Evolutionary conservation across 768 basidiomycete genomes (phyloP), one percentile per base, ranked within the genome.

Genomic region (Candolleomyces eurysporus): DNA sequence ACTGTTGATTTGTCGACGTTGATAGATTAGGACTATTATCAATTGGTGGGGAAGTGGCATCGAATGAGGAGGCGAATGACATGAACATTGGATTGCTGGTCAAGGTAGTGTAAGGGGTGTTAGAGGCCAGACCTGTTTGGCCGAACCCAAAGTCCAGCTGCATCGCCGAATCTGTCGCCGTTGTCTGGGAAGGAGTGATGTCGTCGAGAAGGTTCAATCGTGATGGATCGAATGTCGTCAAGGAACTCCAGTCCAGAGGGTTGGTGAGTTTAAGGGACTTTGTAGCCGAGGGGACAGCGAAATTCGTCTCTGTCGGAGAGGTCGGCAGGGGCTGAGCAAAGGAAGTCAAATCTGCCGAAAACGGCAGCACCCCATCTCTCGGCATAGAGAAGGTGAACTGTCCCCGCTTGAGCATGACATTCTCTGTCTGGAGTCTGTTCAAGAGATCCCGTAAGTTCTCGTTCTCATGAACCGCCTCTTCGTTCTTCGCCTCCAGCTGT

Each of bases 361-460:
- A 54, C 19, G 43, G 59, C 26, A 26, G 30, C 26, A 57, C 45
- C 7, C 69, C 65, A 56, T 66, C 63, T 60, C 78, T 78, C 14
- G 92, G 90, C 48, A 94, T 82, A 1, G 86, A 74, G 69, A 96
- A 96, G 1, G 94, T 96, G 73, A 97, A 98, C 2, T 88, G 79
- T 0, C 84, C 75, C 69, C 92, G 85, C 73, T 91, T 94, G 67
- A 97, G 83, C 55, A 85, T 76, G 58, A 92, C 74, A 64, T 96
- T 96, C 77, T 98, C 95, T 59, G 85, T 86, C 71, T 96, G 95
- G 2, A 98, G 79, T 13, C 94, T 86, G 56, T 85, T 77, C 48
- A 96, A 81, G 55, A 96, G 82, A 69, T 96, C 94, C 50, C 91
- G 87, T 22, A 97, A 79, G 68, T 96, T 96, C 63, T 91, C 89